Conservation (phyloP, 1,284 basidiomycete species). For the Marasmius tenuissimus region DNA sequence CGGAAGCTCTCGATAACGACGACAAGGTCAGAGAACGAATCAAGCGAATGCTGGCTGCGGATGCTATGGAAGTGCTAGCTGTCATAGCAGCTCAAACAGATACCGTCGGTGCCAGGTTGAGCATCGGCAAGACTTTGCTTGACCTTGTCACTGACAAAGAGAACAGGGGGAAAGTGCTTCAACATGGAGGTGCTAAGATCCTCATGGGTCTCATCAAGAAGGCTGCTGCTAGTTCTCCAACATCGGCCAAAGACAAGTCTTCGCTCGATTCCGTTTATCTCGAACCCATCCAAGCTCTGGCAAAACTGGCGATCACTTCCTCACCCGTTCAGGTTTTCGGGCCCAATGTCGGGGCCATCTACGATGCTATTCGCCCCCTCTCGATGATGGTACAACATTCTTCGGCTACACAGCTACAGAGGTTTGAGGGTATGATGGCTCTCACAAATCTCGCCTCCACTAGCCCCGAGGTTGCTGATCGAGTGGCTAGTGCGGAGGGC, state of each 20-base stretch:
- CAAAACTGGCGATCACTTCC: slow-evolving; percentile 90
- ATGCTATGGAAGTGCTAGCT: slow-evolving; percentile 63
- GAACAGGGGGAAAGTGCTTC: slow-evolving; percentile 78
- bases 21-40: slow-evolving; percentile 62
- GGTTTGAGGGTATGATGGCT: slow-evolving; percentile 93
- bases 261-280: slow-evolving; percentile 52
- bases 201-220: slow-evolving; percentile 64
- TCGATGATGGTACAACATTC: slow-evolving; percentile 69
- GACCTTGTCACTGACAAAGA: slow-evolving; percentile 76
- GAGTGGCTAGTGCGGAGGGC: slow-evolving; percentile 61
- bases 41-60: slow-evolving; percentile 55
- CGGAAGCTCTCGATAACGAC: slow-evolving; percentile 54
- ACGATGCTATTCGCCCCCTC: slow-evolving; percentile 80
- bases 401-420: slow-evolving; percentile 73
- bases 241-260: slow-evolving; percentile 15
- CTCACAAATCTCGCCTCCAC: slow-evolving; percentile 93
- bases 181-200: slow-evolving; percentile 80
- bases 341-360: slow-evolving; percentile 72
- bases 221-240: slow-evolving; percentile 23
- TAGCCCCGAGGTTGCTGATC: slow-evolving; percentile 59
- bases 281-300: slow-evolving; percentile 82
- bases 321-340: slow-evolving; percentile 90
- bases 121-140: slow-evolving; percentile 60
- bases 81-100: slow-evolving; percentile 55
- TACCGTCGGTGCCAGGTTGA: slow-evolving; percentile 52